Evolutionary conservation across 164 flowering plant species (phyloP).

Genomic region (Paratinospora sagittata): DNA sequence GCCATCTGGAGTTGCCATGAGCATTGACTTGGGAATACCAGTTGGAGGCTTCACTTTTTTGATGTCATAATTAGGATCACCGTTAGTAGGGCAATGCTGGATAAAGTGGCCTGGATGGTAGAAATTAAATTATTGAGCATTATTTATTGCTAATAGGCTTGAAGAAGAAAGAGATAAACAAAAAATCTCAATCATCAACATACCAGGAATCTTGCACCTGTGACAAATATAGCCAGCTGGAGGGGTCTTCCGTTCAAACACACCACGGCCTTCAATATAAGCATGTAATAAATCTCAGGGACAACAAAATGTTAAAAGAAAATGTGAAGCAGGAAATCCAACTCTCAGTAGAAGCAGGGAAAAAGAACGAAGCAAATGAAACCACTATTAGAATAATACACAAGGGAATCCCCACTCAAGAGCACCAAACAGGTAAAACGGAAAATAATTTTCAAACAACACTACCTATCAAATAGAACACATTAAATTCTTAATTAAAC

Average conservation of each 20-base stretch:
- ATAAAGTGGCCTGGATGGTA: constrained; percentile 74
- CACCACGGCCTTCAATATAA: constrained; percentile 35
- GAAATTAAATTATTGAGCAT: constrained; percentile 1
- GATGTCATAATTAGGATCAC: constrained; percentile 84
- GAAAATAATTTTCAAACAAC: not conserved
- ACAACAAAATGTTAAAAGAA: not conserved
- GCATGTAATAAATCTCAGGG: not conserved
- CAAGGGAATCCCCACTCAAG: not conserved
- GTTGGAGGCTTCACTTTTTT: constrained; percentile 88
- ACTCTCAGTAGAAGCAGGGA: not conserved
- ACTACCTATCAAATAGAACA: not conserved
- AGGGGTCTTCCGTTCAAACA: constrained; percentile 76
- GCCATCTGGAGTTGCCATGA: constrained; percentile 84
- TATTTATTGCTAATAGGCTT: not conserved
- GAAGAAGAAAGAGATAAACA: not conserved
- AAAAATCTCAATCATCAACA: not conserved
- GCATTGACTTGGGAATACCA: constrained; percentile 96
- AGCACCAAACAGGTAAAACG: too few species aligned
- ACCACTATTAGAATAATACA: not conserved
- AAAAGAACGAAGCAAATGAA: not conserved
- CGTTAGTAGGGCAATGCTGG: constrained; percentile 98
- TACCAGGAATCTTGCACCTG: constrained; percentile 95
- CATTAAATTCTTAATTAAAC: not conserved
- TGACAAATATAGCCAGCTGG: constrained; percentile 90
- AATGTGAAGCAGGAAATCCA: not conserved